Evolutionary conservation across 2,329 filamentous ascomycete genomes (phyloP).

Genomic region (Colletotrichum higginsianum): DNA sequence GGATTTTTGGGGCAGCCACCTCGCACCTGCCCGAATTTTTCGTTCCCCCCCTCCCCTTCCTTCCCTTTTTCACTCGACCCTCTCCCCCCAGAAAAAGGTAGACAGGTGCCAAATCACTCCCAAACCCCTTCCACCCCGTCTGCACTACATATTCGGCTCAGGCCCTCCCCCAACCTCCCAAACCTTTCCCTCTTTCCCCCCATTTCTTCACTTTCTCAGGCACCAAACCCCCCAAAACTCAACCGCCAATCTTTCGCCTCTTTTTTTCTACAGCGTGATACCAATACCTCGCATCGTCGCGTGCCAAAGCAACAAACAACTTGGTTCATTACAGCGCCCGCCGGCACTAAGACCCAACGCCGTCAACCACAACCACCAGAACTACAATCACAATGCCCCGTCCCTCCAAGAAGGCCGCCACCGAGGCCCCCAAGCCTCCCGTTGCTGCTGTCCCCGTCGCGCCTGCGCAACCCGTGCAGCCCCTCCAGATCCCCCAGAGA

Average conservation of each 20-base stretch:
- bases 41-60: slow-evolving; percentile 47
- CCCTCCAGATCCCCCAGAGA: slow-evolving; percentile 45
- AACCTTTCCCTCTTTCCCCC: slow-evolving; percentile 44
- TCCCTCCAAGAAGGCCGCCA: slow-evolving; percentile 60
- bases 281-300: slow-evolving; percentile 39
- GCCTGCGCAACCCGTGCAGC: slow-evolving; percentile 50
- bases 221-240: slow-evolving; percentile 32
- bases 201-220: slow-evolving; percentile 39
- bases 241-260: slow-evolving; percentile 17
- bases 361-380: slow-evolving; percentile 42
- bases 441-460: slow-evolving; percentile 53
- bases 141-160: slow-evolving; percentile 42
- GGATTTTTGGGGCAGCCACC: slow-evolving; percentile 45
- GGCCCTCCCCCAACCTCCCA: slow-evolving; percentile 45
- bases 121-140: slow-evolving; percentile 36
- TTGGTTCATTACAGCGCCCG: slow-evolving; percentile 32
- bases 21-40: slow-evolving; percentile 52
- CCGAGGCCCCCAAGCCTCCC: slow-evolving; percentile 54
- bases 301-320: slow-evolving; percentile 34
- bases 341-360: slow-evolving; percentile 13
- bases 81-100: slow-evolving; percentile 32
- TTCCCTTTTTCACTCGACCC: slow-evolving; percentile 46
- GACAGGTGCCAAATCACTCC: slow-evolving; percentile 37
- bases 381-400: slow-evolving; percentile 59
- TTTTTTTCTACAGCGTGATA: slow-evolving; percentile 48